Evolutionary conservation across 805 yeast genomes (phyloP).

Genomic region (Blastobotrys parvus): DNA sequence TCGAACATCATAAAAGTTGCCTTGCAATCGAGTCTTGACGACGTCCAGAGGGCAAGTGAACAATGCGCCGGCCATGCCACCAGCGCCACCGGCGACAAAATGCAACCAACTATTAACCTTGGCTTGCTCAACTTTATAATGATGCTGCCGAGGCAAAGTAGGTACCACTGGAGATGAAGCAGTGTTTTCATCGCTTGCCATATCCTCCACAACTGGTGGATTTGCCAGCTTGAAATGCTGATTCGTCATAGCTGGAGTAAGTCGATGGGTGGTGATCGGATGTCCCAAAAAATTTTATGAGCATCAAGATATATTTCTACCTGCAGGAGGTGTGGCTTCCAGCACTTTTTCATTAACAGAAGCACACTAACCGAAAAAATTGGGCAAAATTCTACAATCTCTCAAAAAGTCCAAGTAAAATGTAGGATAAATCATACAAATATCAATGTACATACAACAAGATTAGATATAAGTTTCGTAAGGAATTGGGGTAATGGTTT

Average conservation of each 20-base stretch:
- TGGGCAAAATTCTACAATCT: no score
- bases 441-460: neutral
- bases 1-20: slow-evolving; percentile 52
- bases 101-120: slow-evolving; percentile 42
- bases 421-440: no score
- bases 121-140: slow-evolving; percentile 14
- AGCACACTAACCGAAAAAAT: no score
- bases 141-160: slow-evolving; percentile 12
- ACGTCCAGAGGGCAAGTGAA: slow-evolving; percentile 94
- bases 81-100: slow-evolving; percentile 47
- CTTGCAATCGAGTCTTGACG: slow-evolving; percentile 89
- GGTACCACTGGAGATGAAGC: slow-evolving; percentile 20
- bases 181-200: slow-evolving; percentile 19
- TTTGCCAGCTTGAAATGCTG: neutral
- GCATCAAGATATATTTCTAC: no score
- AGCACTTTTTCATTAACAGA: no score
- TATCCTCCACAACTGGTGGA: slow-evolving; percentile 12
- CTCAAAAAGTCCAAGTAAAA: no score
- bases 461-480: slow-evolving; percentile 98
- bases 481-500: slow-evolving; percentile 97
- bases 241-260: no score
- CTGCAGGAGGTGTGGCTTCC: no score
- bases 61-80: slow-evolving; percentile 97
- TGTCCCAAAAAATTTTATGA: no score
- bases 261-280: no score